Conservation (phyloP, 805 yeast genomes). For the Saturnispora gosingensis region DNA sequence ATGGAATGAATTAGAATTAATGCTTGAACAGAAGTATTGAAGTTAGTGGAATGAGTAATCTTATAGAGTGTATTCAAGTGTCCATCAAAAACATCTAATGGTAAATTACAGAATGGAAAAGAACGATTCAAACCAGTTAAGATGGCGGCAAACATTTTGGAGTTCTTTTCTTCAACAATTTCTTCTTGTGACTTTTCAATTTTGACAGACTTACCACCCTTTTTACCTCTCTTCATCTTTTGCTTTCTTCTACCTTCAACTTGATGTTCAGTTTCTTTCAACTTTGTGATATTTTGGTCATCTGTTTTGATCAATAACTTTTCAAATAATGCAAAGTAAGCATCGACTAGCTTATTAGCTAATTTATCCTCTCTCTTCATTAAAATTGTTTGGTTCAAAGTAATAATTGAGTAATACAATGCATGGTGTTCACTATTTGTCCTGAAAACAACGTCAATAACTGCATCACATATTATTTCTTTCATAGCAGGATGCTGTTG, state of each 20-base stretch:
- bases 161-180: slow-evolving; percentile 65
- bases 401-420: slow-evolving; percentile 76
- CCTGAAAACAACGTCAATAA: slow-evolving; percentile 71
- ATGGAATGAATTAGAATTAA: slow-evolving; percentile 78
- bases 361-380: slow-evolving; percentile 67
- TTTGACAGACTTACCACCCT: slow-evolving; percentile 79
- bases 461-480: slow-evolving; percentile 63
- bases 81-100: slow-evolving; percentile 56
- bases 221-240: slow-evolving; percentile 70
- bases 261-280: slow-evolving; percentile 39
- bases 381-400: slow-evolving; percentile 87
- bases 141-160: slow-evolving; percentile 80
- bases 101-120: slow-evolving; percentile 79
- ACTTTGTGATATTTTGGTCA: slow-evolving; percentile 29
- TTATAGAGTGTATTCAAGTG: slow-evolving; percentile 80
- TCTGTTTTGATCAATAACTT: slow-evolving; percentile 68
- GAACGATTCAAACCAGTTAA: slow-evolving; percentile 94
- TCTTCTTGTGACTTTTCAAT: slow-evolving; percentile 55
- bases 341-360: slow-evolving; percentile 74
- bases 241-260: slow-evolving; percentile 59
- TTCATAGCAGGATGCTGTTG: slow-evolving; percentile 97
- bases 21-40: slow-evolving; percentile 91
- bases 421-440: slow-evolving; percentile 76
- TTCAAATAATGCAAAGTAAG: slow-evolving; percentile 82
- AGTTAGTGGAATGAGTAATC: slow-evolving; percentile 89